Evolutionary conservation across 441 rosid species (phyloP), one percentile per base, ranked within the genome.

Genomic region (Aquilaria agallochum): DNA sequence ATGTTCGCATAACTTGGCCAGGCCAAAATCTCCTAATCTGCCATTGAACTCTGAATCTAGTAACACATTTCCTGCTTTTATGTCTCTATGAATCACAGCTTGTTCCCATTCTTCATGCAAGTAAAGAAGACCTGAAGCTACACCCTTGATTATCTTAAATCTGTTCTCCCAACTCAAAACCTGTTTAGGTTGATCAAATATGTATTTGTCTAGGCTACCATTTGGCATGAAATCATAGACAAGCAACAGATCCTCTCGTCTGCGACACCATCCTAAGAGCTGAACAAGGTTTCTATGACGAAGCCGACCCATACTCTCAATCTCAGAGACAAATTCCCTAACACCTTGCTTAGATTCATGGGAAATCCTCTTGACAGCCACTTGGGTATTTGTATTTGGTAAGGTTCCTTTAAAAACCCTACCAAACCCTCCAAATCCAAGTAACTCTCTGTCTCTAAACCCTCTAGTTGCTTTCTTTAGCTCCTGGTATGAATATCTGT

Each of bases 91-190:
- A 64, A 93, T 86, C 55, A 90, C 98, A 3, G 82, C 68, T 62
- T 93, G 89, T 53, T 93, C 97, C 94, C 95, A 90, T 68, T 77
- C 98, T 77, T 93, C 95, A 9, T 93, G 96, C 64, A 93, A 69
- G 77, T 93, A 93, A 31, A 90, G 55, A 72, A 93, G 89, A 1
- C 87, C 92, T 1, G 85, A 90, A 62, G 96, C 92, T 33, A 90
- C 92, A 8, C 81, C 97, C 82, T 82, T 85, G 31, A 86, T 76
- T n/a, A 90, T 82, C 66, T 76, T 82, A 63, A 83, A 88, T 67
- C 98, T 83, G 64, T 90, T 82, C n/a, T 75, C 80, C 98, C 98
- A 90, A 12, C 57, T 79, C 60, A 93, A 87, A 72, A 77, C 60
- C 20, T 65, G 34, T 69, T 63, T 70, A 14, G 92, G 91, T 55